Base-by-base conservation (phyloP, 2,329 filamentous ascomycete species). In the Calonectria pseudoreteaudii region DNA sequence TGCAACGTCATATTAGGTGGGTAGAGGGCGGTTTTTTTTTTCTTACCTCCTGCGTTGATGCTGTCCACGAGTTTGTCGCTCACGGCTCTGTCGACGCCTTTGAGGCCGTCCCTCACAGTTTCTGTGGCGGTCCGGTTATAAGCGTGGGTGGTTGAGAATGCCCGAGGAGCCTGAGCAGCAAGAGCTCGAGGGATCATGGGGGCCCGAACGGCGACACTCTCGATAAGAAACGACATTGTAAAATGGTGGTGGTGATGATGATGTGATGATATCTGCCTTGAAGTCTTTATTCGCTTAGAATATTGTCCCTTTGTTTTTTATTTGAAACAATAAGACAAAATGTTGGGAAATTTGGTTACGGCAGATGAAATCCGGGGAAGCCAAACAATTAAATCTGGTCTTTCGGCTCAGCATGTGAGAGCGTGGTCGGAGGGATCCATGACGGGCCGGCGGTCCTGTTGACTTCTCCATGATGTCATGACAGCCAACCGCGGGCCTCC, bases 1-100 rank as follows among this genome's bases (percentile, higher is more conserved):
- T n/a, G n/a, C n/a, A n/a, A n/a, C n/a, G n/a, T n/a, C n/a, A n/a
- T n/a, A n/a, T n/a, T n/a, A n/a, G n/a, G n/a, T n/a, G n/a, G n/a
- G n/a, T n/a, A n/a, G n/a, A n/a, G n/a, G n/a, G n/a, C n/a, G 30
- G 30, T 20, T 41, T 13, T 26, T 38, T n/a, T n/a, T n/a, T n/a
- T 86, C 89, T 73, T 86, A 92, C 92, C 83, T 64, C 89, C 88
- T 60, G 86, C 85, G 77, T 93, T 87, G 80, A 93, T 91, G 20
- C 90, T 91, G 49, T 91, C 89, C 34, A 92, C 89, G 23, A 93
- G 81, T 81, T 91, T 92, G 81, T 91, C 89, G 73, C 89, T 88
- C 52, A 93, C 90, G 65, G 85, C 87, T 36, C 90, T 87, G 84
- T 93, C 90, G 8, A 92, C 90, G 8, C 84, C 85, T 84, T 93